phyloP scores from a whole-genome alignment of 345 rosid species.

The Gossypium turneri region DNA sequence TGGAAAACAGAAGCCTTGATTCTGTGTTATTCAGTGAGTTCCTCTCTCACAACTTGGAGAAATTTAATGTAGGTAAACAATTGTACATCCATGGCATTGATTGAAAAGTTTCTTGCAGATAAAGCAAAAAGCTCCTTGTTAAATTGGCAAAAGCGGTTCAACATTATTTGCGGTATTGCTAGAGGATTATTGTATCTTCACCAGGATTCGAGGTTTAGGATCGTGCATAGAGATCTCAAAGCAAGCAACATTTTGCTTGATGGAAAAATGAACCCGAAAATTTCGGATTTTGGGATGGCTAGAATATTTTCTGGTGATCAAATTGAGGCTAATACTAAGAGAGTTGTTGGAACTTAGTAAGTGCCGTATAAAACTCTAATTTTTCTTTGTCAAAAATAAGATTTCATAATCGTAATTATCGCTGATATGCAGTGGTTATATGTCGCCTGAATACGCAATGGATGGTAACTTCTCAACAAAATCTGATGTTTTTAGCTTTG shows the following conservation, averaged over 20 bases:
- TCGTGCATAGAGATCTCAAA: conserved; percentile 77
- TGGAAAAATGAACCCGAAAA: conserved; percentile 59
- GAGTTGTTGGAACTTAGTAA: conserved; percentile 83
- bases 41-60: neutral
- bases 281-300: conserved; percentile 90
- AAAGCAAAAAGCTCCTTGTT: conserved; percentile 36
- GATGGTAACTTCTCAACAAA: conserved; percentile 65
- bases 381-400: neutral
- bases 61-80: conserved; percentile 2
- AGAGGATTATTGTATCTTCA: conserved; percentile 80
- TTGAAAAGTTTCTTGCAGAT: conserved; percentile 29
- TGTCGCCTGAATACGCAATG: conserved; percentile 87
- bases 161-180: conserved; percentile 63
- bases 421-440: conserved; percentile 53
- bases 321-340: conserved; percentile 50
- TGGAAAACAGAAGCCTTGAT: conserved; percentile 76
- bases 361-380: conserved; percentile 14
- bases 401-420: neutral
- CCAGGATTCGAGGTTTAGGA: conserved; percentile 74
- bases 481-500: conserved; percentile 74
- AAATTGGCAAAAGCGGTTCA: conserved; percentile 59
- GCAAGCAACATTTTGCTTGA: conserved; percentile 78
- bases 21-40: conserved; percentile 60
- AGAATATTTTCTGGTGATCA: conserved; percentile 70
- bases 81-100: neutral